Conservation (phyloP, 305 asterid species). For the Fraxinus dipetala region DNA sequence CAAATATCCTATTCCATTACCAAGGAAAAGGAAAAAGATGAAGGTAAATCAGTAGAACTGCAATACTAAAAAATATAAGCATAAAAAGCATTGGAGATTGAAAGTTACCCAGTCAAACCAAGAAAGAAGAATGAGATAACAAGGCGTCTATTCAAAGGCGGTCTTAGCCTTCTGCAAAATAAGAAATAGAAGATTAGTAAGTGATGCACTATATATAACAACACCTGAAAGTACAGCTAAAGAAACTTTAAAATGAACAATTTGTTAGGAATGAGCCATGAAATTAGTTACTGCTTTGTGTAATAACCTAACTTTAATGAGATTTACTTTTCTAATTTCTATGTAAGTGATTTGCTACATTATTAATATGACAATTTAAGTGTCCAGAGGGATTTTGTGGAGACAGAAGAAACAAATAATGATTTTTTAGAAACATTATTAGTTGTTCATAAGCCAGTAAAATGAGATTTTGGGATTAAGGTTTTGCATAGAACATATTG, state of each 20-base stretch:
- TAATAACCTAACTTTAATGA: not conserved
- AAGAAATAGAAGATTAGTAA: constrained; percentile 15
- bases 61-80: constrained; percentile 8
- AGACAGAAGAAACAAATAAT: not conserved
- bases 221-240: constrained; percentile 1
- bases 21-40: constrained; percentile 9
- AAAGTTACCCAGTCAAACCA: constrained; percentile 86
- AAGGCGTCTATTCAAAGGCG: constrained; percentile 57
- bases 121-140: constrained; percentile 75
- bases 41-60: constrained; percentile 14
- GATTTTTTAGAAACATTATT: not conserved
- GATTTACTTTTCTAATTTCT: not conserved
- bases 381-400: not conserved
- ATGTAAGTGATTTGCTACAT: not conserved
- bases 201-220: not conserved
- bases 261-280: not conserved
- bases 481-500: not conserved
- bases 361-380: not conserved
- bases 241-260: not conserved
- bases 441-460: not conserved
- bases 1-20: constrained; percentile 58
- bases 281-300: not conserved
- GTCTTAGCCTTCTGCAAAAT: constrained; percentile 64
- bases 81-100: constrained; percentile 2
- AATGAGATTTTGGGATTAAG: not conserved